Percentiles rank a stretch among this genome's conserved stretches.
These are phyloP conservation scores for Claviceps sp. DNA, from an alignment of 2,329 filamentous ascomycete genomes.

Conservation along the genomic window DNA sequence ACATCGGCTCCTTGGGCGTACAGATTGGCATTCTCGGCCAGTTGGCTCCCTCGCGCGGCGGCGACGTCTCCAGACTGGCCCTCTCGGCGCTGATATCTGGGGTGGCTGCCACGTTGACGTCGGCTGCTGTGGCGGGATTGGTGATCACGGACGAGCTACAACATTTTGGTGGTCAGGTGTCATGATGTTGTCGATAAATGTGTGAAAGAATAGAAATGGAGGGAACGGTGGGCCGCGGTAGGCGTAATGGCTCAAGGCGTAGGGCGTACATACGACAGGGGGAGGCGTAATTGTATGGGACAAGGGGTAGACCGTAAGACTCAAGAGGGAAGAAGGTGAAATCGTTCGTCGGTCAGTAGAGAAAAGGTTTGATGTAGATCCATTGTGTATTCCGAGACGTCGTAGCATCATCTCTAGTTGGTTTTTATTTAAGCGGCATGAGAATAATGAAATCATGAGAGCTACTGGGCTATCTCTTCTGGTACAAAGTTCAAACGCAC, in stretches of 20 bases:
- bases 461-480: no score
- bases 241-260: no score
- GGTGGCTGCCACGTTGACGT: conserved; percentile 65
- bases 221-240: not conserved
- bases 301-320: not conserved
- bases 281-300: not conserved
- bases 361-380: no score
- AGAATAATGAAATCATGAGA: no score
- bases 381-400: no score
- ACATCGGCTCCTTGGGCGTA: conserved; percentile 76
- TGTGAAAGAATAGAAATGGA: not conserved
- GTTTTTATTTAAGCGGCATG: no score
- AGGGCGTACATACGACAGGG: not conserved
- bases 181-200: not conserved
- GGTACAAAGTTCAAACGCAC: no score
- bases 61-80: conserved; percentile 64
- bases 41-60: conserved; percentile 59
- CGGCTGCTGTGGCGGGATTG: conserved; percentile 65
- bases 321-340: not conserved
- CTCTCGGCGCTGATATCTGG: conserved; percentile 67
- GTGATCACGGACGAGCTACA: conserved; percentile 42
- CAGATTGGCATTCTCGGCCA: conserved; percentile 82
- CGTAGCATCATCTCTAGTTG: no score
- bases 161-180: not conserved
- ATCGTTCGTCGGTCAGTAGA: not conserved